Percentiles rank a stretch among this genome's conserved stretches.
These are phyloP conservation scores for Allomyces arbusculus DNA, from an alignment of 192 early-diverging fungal species.

Conservation along the genomic window DNA sequence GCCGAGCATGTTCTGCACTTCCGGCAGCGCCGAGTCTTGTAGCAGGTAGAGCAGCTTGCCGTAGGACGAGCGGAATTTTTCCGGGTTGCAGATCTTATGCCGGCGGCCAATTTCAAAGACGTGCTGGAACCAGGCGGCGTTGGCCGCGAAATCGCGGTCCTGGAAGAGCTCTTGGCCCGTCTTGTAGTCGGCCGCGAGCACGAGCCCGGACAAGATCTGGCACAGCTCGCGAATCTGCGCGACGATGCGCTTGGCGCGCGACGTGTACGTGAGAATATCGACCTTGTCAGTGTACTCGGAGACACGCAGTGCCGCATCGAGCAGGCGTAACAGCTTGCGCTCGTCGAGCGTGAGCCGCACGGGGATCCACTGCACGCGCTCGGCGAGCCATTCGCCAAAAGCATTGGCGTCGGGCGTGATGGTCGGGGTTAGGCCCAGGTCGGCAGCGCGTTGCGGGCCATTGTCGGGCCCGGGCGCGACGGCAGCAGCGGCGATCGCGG, in stretches of 20 bases:
- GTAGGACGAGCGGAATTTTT: slow-evolving; percentile 89
- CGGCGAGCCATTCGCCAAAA: slow-evolving; percentile 62
- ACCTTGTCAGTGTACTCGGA: slow-evolving; percentile 74
- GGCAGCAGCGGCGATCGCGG: background rate
- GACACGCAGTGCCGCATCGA: slow-evolving; percentile 86
- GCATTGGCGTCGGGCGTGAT: background rate
- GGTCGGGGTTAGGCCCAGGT: background rate
- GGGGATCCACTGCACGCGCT: slow-evolving; percentile 84
- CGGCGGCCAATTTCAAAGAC: slow-evolving; percentile 50
- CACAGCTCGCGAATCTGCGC: slow-evolving; percentile 91
- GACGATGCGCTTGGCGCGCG: slow-evolving; percentile 74
- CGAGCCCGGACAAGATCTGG: slow-evolving; percentile 76
- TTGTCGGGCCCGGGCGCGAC: background rate
- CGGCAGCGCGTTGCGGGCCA: background rate
- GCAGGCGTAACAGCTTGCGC: slow-evolving; percentile 75
- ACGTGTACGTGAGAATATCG: slow-evolving; percentile 55
- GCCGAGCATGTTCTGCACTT: slow-evolving; percentile 54
- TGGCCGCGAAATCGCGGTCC: slow-evolving; percentile 43
- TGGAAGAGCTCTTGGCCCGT: slow-evolving; percentile 59
- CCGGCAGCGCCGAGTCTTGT: slow-evolving; percentile 46
- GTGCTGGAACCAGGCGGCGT: slow-evolving; percentile 56
- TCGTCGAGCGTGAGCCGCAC: slow-evolving; percentile 73
- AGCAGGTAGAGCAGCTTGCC: slow-evolving; percentile 92
- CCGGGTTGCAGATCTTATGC: slow-evolving; percentile 84
- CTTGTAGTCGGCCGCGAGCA: slow-evolving; percentile 61